A percentile compares a stretch with the other conserved stretches of the same genome.
Evolutionary conservation across 768 basidiomycete genomes (phyloP).

Genomic region (Pulveroboletus sp.): DNA sequence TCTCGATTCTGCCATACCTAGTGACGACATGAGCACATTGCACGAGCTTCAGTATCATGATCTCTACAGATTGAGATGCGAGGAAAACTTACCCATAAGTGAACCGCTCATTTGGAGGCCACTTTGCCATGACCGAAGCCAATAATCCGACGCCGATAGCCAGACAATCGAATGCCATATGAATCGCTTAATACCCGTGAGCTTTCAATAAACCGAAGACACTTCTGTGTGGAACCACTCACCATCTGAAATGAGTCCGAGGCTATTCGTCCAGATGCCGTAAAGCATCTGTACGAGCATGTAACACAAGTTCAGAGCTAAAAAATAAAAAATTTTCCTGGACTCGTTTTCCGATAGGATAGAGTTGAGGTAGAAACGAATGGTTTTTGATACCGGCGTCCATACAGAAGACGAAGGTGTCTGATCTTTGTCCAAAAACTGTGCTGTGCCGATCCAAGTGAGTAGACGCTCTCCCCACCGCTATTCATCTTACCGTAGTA

Average conservation of each 20-base stretch:
- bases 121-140: slow-evolving; percentile 96
- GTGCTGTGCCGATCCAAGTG: slow-evolving; percentile 34
- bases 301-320: slow-evolving; percentile 89
- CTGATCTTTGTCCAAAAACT: slow-evolving; percentile 46
- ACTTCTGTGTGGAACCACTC: slow-evolving; percentile 18
- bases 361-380: slow-evolving; percentile 77
- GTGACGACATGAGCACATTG: background rate
- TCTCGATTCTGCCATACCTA: slow-evolving; percentile 95
- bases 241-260: slow-evolving; percentile 98
- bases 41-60: background rate
- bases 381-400: slow-evolving; percentile 49
- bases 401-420: slow-evolving; percentile 40
- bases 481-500: slow-evolving; percentile 51
- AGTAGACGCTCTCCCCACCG: slow-evolving; percentile 1
- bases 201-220: slow-evolving; percentile 1
- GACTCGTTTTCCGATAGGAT: slow-evolving; percentile 91
- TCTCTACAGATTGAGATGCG: background rate
- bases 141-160: slow-evolving; percentile 93
- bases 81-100: slow-evolving; percentile 76
- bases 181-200: slow-evolving; percentile 65
- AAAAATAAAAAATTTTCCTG: slow-evolving; percentile 93
- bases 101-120: slow-evolving; percentile 91
- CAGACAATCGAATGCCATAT: slow-evolving; percentile 99
- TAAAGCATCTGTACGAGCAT: slow-evolving; percentile 98
- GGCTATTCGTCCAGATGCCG: slow-evolving; percentile 95